Evolutionary conservation across 2,329 filamentous ascomycete species (phyloP).

Genomic region (Paraphaeosphaeria sporulosa): DNA sequence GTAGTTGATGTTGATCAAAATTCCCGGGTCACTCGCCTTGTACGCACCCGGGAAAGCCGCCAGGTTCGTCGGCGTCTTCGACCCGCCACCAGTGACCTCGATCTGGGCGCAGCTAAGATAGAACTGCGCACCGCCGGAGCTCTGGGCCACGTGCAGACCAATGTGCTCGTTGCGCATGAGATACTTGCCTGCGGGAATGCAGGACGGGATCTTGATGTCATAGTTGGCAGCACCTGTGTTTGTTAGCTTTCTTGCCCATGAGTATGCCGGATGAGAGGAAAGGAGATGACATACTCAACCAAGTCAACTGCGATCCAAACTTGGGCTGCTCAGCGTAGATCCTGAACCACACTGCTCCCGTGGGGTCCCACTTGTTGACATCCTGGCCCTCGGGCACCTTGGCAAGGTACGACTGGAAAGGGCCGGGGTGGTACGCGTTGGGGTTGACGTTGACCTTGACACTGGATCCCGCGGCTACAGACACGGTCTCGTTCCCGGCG

Average conservation of each 20-base stretch:
- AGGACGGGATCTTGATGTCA: conserved; percentile 8
- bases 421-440: conserved; percentile 29
- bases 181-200: conserved; percentile 11
- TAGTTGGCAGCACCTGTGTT: conserved; percentile 6
- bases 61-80: conserved; percentile 47
- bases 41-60: conserved; percentile 61
- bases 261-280: background rate
- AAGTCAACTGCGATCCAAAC: conserved; percentile 5
- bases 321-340: conserved; percentile 23
- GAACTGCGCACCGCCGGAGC: conserved; percentile 37
- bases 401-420: conserved; percentile 35
- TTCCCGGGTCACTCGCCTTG: conserved; percentile 63
- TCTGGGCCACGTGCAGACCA: conserved; percentile 5
- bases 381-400: conserved; percentile 30
- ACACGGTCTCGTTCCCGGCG: conserved; percentile 8
- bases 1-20: conserved; percentile 66
- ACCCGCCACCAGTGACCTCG: conserved; percentile 20
- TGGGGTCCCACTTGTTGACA: conserved; percentile 24
- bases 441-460: conserved; percentile 28
- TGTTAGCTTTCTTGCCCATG: background rate
- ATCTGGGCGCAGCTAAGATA: conserved; percentile 25
- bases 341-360: conserved; percentile 34
- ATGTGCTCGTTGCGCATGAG: conserved; percentile 14
- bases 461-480: conserved; percentile 21
- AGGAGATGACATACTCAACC: background rate